phyloP scores from a whole-genome alignment of 2,329 filamentous ascomycete genomes.

The Pseudogymnoascus sp. region DNA sequence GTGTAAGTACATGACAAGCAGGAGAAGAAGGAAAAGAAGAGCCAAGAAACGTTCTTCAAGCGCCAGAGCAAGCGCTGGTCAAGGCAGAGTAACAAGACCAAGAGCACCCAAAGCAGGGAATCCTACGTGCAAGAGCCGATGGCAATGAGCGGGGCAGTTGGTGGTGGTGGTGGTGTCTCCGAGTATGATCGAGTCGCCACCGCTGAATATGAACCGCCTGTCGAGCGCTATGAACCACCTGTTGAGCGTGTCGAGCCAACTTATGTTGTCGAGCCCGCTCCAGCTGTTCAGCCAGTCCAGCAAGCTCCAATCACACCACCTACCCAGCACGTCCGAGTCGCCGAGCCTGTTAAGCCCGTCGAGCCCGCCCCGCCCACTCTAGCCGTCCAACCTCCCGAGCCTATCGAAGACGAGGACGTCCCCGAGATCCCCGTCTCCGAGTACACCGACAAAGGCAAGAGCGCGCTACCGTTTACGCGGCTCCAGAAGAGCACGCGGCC shows the following conservation, averaged over 20 bases:
- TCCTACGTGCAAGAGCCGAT: constrained; percentile 7
- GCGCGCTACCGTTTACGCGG: constrained; percentile 18
- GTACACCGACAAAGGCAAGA: constrained; percentile 11
- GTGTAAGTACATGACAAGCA: constrained; percentile 27
- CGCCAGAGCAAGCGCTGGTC: constrained; percentile 43
- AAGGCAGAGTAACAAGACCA: constrained; percentile 25
- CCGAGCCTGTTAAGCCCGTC: background rate
- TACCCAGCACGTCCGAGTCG: background rate
- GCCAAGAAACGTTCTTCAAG: constrained; percentile 45
- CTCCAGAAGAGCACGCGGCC: constrained; percentile 17
- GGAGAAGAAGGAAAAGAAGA: constrained; percentile 34
- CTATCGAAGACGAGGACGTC: constrained; percentile 23
- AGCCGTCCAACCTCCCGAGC: constrained; percentile 24
- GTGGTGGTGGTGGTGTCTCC: background rate
- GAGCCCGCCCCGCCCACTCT: background rate
- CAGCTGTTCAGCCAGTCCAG: background rate
- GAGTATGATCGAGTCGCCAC: background rate
- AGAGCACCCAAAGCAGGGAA: constrained; percentile 12
- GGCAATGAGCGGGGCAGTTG: background rate
- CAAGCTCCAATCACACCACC: background rate
- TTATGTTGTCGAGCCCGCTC: background rate
- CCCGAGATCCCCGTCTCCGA: constrained; percentile 19
- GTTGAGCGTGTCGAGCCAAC: background rate
- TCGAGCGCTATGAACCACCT: too few relatives aligned
- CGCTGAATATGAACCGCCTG: background rate